Conservation (phyloP, 2,329 filamentous ascomycete genomes). For the Raffaelea deltoideospora region DNA sequence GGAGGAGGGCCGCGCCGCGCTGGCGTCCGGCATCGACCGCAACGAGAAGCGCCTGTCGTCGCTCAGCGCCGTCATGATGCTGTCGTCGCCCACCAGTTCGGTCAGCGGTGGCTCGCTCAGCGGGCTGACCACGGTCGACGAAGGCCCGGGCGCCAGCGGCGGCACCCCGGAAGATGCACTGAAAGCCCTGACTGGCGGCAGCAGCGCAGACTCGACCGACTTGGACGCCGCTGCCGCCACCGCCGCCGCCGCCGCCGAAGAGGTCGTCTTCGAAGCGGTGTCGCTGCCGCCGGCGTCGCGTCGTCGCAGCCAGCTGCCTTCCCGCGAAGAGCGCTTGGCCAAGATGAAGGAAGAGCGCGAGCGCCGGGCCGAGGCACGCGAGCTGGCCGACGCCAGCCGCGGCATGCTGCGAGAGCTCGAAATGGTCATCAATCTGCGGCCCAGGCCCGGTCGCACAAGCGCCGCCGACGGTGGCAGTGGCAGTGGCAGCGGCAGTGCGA, state of each 20-base stretch:
- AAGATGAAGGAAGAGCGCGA: slow-evolving; percentile 81
- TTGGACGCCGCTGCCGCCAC: slow-evolving; percentile 32
- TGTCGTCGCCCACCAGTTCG: slow-evolving; percentile 46
- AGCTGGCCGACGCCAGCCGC: slow-evolving; percentile 65
- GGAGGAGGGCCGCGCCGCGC: slow-evolving; percentile 72
- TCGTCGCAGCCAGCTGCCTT: slow-evolving; percentile 55
- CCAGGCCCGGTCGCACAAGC: slow-evolving; percentile 2
- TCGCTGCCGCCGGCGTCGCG: slow-evolving; percentile 47
- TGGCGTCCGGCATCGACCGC: slow-evolving; percentile 68
- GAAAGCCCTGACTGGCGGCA: slow-evolving; percentile 55
- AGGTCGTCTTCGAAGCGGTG: slow-evolving; percentile 84
- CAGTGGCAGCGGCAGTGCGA: too few relatives aligned
- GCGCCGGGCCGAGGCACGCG: slow-evolving; percentile 53
- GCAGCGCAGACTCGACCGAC: too few relatives aligned
- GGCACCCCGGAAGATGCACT: slow-evolving; percentile 44
- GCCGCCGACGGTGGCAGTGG: too few relatives aligned
- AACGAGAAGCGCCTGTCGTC: slow-evolving; percentile 58
- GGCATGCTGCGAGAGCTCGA: slow-evolving; percentile 90
- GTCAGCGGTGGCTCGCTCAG: slow-evolving; percentile 57
- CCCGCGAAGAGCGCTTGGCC: slow-evolving; percentile 71
- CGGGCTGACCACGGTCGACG: slow-evolving; percentile 49
- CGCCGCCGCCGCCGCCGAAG: slow-evolving; percentile 46
- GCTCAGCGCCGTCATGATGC: slow-evolving; percentile 39
- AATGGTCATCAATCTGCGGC: slow-evolving; percentile 55
- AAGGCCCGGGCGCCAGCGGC: slow-evolving; percentile 12